Evolutionary conservation across 1,284 basidiomycete genomes (phyloP).

Genomic region (Volvariella surrecta): DNA sequence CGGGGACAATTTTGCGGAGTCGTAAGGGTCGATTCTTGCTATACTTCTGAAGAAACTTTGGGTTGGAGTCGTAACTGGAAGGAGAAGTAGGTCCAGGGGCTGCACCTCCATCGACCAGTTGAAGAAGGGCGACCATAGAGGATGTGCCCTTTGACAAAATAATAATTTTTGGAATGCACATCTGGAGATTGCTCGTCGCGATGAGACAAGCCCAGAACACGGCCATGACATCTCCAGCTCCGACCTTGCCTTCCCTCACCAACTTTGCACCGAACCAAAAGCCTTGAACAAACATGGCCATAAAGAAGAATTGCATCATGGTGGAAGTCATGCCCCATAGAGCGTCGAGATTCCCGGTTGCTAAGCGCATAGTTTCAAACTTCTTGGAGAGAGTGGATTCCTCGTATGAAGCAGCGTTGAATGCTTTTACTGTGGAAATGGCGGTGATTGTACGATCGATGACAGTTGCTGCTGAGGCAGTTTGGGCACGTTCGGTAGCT

Average conservation of each 20-base stretch:
- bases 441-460: conserved; percentile 73
- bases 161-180: conserved; percentile 77
- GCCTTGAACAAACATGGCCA: conserved; percentile 93
- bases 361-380: conserved; percentile 36
- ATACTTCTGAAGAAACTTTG: conserved; percentile 10
- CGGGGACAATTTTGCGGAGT: conserved; percentile 54
- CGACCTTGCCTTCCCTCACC: conserved; percentile 64
- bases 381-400: conserved; percentile 36
- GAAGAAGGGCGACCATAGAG: conserved; percentile 67
- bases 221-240: conserved; percentile 79
- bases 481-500: conserved; percentile 55
- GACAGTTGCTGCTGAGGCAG: conserved; percentile 67
- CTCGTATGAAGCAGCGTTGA: conserved; percentile 78
- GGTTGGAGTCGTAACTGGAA: conserved; percentile 10
- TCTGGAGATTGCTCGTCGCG: conserved; percentile 80
- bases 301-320: conserved; percentile 68
- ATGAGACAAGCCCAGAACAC: conserved; percentile 97
- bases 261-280: conserved; percentile 95
- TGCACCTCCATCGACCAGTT: conserved; percentile 38
- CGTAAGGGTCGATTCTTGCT: conserved; percentile 18
- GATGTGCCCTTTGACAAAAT: conserved; percentile 81
- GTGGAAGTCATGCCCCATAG: conserved; percentile 76
- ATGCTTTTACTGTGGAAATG: conserved; percentile 92
- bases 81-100: conserved; percentile 10
- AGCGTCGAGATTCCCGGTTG: conserved; percentile 49